Evolutionary conservation across 2,329 filamentous ascomycete species (phyloP).

Genomic region (Diaporthe eres): DNA sequence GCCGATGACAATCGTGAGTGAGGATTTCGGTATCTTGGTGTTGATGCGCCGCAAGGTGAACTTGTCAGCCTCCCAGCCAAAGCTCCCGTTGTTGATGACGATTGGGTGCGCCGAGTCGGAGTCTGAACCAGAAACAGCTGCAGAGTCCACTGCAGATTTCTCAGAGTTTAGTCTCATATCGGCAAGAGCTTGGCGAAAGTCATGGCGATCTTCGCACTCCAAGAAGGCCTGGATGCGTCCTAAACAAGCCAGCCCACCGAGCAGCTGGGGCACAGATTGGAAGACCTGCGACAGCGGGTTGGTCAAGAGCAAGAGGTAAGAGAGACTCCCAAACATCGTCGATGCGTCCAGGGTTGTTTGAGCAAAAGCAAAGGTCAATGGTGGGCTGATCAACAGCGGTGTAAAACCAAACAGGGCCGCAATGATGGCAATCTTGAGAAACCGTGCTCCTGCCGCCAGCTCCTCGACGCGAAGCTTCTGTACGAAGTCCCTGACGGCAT

Average conservation of each 20-base stretch:
- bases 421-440: slow-evolving; percentile 45
- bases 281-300: slow-evolving; percentile 51
- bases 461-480: slow-evolving; percentile 47
- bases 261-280: slow-evolving; percentile 50
- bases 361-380: slow-evolving; percentile 50
- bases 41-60: background rate
- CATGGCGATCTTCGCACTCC: slow-evolving; percentile 47
- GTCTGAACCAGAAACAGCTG: background rate
- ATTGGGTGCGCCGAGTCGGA: background rate
- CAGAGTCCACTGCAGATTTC: background rate
- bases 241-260: slow-evolving; percentile 52
- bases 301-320: slow-evolving; percentile 53
- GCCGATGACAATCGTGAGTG: slow-evolving; percentile 55
- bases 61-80: slow-evolving; percentile 20
- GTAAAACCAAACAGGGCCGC: slow-evolving; percentile 49
- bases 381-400: slow-evolving; percentile 55
- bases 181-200: slow-evolving; percentile 42
- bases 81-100: background rate
- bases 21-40: background rate
- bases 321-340: slow-evolving; percentile 51
- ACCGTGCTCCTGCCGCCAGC: slow-evolving; percentile 44
- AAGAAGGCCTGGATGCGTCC: slow-evolving; percentile 56
- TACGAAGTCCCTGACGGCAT: slow-evolving; percentile 46
- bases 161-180: background rate
- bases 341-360: slow-evolving; percentile 45